Conservation (phyloP, 306 rosid species). For the Malus asiatica region DNA sequence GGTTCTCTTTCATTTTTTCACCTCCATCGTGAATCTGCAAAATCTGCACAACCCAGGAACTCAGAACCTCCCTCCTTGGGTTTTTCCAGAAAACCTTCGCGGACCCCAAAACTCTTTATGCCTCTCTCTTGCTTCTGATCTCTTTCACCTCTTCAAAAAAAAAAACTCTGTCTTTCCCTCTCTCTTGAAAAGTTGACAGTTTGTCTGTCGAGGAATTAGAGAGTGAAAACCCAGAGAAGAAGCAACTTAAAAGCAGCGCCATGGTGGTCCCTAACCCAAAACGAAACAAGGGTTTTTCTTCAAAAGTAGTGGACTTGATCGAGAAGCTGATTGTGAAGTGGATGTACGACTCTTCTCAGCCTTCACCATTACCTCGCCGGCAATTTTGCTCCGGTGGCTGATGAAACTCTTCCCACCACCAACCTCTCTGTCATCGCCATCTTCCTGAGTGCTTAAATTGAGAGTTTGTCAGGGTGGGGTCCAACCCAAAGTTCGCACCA, state of each 20-base stretch:
- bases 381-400: slow-evolving; percentile 64
- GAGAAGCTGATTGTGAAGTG: slow-evolving; percentile 72
- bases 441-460: slow-evolving; percentile 94
- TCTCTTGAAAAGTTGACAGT: too few relatives aligned
- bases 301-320: slow-evolving; percentile 48
- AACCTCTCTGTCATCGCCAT: slow-evolving; percentile 46
- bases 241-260: slow-evolving; percentile 1
- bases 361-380: slow-evolving; percentile 68
- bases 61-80: too few relatives aligned
- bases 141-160: too few relatives aligned
- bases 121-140: too few relatives aligned
- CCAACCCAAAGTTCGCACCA: slow-evolving; percentile 73
- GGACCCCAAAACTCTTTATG: too few relatives aligned
- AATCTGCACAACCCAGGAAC: too few relatives aligned
- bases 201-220: too few relatives aligned
- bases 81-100: too few relatives aligned
- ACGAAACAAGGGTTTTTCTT: slow-evolving; percentile 54
- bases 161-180: too few relatives aligned
- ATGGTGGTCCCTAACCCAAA: slow-evolving; percentile 55
- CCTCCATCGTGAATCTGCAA: too few relatives aligned
- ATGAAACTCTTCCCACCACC: slow-evolving; percentile 75
- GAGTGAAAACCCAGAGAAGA: neutral
- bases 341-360: slow-evolving; percentile 50
- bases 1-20: too few relatives aligned
- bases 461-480: slow-evolving; percentile 94